Conservation (phyloP, 768 basidiomycete species). For the Lyophyllum decastes region DNA sequence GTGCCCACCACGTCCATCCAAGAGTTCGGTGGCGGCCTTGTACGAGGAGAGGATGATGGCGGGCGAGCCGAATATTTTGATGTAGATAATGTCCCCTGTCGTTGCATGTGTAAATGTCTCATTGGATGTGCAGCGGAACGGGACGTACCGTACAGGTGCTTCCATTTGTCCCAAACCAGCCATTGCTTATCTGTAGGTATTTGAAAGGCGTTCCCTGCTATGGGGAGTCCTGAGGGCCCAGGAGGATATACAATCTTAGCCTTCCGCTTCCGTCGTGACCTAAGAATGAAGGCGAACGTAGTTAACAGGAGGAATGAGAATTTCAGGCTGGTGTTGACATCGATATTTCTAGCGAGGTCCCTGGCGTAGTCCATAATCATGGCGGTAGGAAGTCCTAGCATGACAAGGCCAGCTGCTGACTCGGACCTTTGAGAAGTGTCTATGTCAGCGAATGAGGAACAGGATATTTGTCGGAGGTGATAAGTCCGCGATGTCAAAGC, state of each 20-base stretch:
- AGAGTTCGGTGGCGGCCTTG: conserved; percentile 25
- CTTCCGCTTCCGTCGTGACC: not conserved
- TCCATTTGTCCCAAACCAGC: conserved; percentile 6
- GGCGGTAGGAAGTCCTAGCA: not conserved
- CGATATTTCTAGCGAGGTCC: not conserved
- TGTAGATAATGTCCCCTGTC: conserved; percentile 26
- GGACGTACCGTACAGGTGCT: not conserved
- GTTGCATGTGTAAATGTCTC: not conserved
- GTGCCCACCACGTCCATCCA: conserved; percentile 25
- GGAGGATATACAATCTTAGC: not conserved
- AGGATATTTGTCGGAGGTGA: conserved; percentile 2
- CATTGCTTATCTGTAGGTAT: conserved; percentile 5
- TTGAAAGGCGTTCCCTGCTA: conserved; percentile 1
- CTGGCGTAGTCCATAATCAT: not conserved
- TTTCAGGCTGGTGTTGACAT: not conserved
- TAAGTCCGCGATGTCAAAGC: not conserved
- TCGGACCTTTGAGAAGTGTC: not conserved
- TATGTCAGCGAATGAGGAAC: not conserved
- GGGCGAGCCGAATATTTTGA: conserved; percentile 25
- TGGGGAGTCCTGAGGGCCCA: not conserved
- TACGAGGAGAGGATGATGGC: conserved; percentile 26
- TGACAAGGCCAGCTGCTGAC: not conserved
- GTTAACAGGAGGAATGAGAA: not conserved
- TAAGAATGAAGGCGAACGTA: not conserved
- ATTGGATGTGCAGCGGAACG: not conserved